Evolutionary conservation across 2,329 filamentous ascomycete genomes (phyloP), one percentile per base, ranked within the genome.

Genomic region (Mycosphaerella sp.): DNA sequence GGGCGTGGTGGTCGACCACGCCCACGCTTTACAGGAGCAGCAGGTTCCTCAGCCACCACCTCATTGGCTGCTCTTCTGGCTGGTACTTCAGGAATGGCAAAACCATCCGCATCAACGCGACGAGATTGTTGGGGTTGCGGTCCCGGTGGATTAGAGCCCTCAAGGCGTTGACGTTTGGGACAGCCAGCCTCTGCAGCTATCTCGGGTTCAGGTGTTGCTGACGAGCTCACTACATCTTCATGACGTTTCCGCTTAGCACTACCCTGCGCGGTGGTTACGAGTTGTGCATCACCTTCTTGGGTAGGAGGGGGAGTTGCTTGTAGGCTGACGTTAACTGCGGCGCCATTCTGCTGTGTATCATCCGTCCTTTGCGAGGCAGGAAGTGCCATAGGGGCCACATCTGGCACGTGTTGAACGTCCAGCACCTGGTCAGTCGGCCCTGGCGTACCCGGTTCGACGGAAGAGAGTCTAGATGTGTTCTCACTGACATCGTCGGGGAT

Each of bases 31-130:
- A 14, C 25, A 16, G 14, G 17, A 14, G 45, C 21, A 25, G 10
- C 46, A 70, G 66, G 16, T 47, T 25, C 25, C 32, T 37, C 39
- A 25, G 34, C 34, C 14, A n/a, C n/a, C n/a, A 32, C 17, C 18
- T 27, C 37, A 5, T 28, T 17, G 12, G 41, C 50, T 39, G 42
- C 39, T 9, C 40, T 48, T 39, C 40, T 49, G 7, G 17, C 27
- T 53, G 61, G 55, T 16, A 65, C 47, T 12, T 61, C 62, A 7
- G 70, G 70, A 8, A 72, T 71, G 5, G 62, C 64, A 52, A 72
- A 73, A 13, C 70, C 71, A 47, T 73, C 71, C 6, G 65, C 66
- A 52, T 73, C 71, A 35, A 64, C 62, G 17, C 69, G 69, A 18
- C 25, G 43, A 25, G 28, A 40, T 28, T 54, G 34, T 28, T 40